phyloP scores from a whole-genome alignment of 306 rosid species.

The Lupinus albus region DNA sequence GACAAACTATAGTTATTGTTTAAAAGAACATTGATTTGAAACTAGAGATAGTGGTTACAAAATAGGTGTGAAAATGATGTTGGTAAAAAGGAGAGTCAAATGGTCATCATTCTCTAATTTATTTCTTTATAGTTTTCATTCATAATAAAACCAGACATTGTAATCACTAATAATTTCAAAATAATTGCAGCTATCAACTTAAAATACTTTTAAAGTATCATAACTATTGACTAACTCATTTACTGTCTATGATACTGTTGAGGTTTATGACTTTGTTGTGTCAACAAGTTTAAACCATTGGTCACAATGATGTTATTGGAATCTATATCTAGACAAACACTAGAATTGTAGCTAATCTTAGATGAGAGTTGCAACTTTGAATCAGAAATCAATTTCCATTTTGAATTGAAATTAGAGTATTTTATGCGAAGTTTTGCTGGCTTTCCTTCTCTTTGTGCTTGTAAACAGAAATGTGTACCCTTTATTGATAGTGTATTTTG shows the following conservation, averaged over 20 bases:
- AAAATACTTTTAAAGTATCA: background rate
- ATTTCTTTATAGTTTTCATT: background rate
- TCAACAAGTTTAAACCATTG: conserved; percentile 80
- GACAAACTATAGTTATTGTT: no score
- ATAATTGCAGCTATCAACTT: background rate
- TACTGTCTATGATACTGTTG: conserved; percentile 6
- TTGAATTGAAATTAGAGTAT: conserved; percentile 48
- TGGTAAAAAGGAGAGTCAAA: no score
- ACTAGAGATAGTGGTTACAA: no score
- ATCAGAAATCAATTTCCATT: conserved; percentile 68
- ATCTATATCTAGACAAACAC: conserved; percentile 68
- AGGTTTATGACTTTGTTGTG: conserved; percentile 45
- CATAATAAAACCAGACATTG: background rate
- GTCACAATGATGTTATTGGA: conserved; percentile 59
- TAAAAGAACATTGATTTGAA: no score
- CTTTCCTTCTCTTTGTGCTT: conserved; percentile 47
- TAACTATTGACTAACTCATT: background rate
- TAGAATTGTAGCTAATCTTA: conserved; percentile 32
- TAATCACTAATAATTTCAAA: background rate
- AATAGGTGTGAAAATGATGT: no score
- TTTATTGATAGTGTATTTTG: conserved; percentile 49
- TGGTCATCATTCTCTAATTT: no score
- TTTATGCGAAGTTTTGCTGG: conserved; percentile 50
- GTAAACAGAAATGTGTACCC: conserved; percentile 74
- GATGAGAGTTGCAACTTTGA: conserved; percentile 68